phyloP scores from a whole-genome alignment of 345 rosid species.

The Lepidium aucheri region DNA sequence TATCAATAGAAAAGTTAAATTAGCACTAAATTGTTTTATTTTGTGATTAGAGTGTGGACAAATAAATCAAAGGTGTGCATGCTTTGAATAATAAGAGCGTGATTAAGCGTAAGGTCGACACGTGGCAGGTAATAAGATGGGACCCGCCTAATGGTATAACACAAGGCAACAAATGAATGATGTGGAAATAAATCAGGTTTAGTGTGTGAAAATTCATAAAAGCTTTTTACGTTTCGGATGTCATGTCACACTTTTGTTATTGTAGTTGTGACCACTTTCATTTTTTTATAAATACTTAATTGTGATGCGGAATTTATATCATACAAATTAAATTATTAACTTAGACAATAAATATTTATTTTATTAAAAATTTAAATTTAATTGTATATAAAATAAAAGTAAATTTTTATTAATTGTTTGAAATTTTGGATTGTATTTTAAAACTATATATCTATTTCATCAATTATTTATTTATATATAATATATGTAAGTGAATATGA shows the following conservation, averaged over 20 bases:
- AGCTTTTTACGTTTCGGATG: constrained; percentile 13
- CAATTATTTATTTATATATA: too few relatives aligned
- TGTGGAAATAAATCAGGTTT: not conserved
- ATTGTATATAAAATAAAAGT: too few relatives aligned
- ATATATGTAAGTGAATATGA: too few relatives aligned
- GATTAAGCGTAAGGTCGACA: not conserved
- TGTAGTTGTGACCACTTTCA: constrained; percentile 3
- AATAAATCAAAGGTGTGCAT: not conserved
- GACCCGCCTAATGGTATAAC: not conserved
- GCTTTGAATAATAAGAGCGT: not conserved
- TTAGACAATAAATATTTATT: too few relatives aligned
- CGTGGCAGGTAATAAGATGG: constrained; percentile 1
- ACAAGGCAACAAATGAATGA: constrained; percentile 10
- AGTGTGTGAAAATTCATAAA: not conserved
- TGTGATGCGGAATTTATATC: too few relatives aligned
- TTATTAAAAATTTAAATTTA: too few relatives aligned
- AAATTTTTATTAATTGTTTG: too few relatives aligned
- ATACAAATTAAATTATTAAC: too few relatives aligned
- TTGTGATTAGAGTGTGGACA: not conserved
- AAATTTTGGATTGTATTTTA: too few relatives aligned
- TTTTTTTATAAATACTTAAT: too few relatives aligned
- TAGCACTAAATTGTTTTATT: not conserved
- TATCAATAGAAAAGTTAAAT: not conserved
- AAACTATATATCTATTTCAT: too few relatives aligned
- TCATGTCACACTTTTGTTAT: not conserved